phyloP scores from a whole-genome alignment of 2,329 filamentous ascomycete genomes.

The Ophiostoma sp. region DNA sequence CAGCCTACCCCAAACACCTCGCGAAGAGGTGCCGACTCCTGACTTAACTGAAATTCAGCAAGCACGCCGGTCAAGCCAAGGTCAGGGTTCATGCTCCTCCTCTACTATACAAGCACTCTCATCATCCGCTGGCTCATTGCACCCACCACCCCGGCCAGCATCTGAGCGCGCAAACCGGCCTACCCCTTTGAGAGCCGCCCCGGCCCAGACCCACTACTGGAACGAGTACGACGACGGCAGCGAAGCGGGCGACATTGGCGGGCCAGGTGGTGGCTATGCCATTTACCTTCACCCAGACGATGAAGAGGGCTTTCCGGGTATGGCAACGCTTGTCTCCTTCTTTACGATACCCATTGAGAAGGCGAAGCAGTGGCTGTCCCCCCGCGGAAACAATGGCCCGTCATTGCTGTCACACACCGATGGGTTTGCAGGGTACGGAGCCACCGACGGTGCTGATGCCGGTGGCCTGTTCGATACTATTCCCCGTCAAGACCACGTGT shows the following conservation, averaged over 20 bases:
- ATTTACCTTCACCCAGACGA: conserved; percentile 71
- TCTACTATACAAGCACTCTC: conserved; percentile 26
- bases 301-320: conserved; percentile 54
- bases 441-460: conserved; percentile 20
- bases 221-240: conserved; percentile 83
- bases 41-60: conserved; percentile 29
- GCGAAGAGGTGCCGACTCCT: conserved; percentile 32
- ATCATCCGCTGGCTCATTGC: conserved; percentile 25
- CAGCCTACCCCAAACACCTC: conserved; percentile 32
- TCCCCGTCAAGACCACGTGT: not conserved
- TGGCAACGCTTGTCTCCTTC: conserved; percentile 54
- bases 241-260: conserved; percentile 53
- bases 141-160: not conserved
- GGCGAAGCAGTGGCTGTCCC: conserved; percentile 47
- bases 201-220: conserved; percentile 58
- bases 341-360: conserved; percentile 47
- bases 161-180: conserved; percentile 15
- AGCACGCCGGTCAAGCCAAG: conserved; percentile 20
- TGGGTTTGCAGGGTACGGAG: conserved; percentile 24
- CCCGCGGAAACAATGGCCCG: not conserved
- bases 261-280: conserved; percentile 57
- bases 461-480: conserved; percentile 12
- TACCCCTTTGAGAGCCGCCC: conserved; percentile 18
- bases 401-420: conserved; percentile 31
- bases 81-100: conserved; percentile 27